Evolutionary conservation across 2,329 filamentous ascomycete genomes (phyloP).

Genomic region (Cylindrodendrum hubeiense): DNA sequence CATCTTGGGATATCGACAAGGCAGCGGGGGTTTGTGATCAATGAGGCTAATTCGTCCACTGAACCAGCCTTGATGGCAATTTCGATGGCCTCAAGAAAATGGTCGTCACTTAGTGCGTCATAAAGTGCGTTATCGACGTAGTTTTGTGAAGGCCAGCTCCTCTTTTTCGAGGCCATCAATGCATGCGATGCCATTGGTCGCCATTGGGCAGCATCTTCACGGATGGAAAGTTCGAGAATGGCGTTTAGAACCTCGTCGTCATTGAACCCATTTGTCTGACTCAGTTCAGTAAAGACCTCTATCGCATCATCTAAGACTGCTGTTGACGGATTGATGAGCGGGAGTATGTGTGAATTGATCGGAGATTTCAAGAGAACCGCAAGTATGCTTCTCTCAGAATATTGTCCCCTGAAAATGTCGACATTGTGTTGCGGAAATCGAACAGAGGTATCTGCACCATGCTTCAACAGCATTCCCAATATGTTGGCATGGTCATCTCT

Average conservation of each 20-base stretch:
- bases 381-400: not conserved
- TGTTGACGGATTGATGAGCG: not conserved
- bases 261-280: too few species aligned
- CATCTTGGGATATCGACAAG: not conserved
- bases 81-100: not conserved
- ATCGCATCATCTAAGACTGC: not conserved
- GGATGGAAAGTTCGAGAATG: not conserved
- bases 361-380: not conserved
- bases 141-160: too few species aligned
- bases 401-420: not conserved
- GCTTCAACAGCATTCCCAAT: not conserved
- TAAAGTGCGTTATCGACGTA: not conserved
- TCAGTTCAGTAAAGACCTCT: not conserved
- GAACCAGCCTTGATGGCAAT: not conserved
- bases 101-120: not conserved
- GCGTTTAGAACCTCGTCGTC: not conserved
- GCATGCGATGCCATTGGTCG: not conserved
- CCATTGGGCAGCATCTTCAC: not conserved
- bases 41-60: not conserved
- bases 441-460: conserved; percentile 7
- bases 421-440: not conserved
- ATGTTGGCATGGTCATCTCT: not conserved
- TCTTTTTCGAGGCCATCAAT: not conserved
- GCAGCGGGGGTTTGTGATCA: not conserved
- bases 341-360: accelerated